These are phyloP conservation scores for Ceratocystis albifundus DNA, from an alignment of 2,329 filamentous ascomycete genomes.

Conservation along the genomic window DNA sequence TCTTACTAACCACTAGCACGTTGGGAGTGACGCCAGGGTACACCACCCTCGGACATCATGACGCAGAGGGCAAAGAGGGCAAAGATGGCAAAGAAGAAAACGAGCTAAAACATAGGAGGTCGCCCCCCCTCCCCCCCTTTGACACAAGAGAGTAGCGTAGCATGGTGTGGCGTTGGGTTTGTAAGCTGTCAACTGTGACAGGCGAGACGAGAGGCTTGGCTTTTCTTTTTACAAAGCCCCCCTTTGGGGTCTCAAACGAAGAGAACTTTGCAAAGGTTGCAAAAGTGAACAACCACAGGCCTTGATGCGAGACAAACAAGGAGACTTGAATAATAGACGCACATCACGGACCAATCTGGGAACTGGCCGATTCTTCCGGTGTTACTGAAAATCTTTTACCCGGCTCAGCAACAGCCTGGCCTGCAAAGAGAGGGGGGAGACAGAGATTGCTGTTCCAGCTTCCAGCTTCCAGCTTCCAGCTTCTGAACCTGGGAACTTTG, in stretches of 20 bases:
- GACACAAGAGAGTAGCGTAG: neutral
- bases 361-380: neutral
- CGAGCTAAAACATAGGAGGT: no score
- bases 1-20: no score
- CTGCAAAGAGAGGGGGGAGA: neutral
- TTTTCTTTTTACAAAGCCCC: neutral
- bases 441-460: no score
- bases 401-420: neutral
- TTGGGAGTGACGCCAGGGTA: no score
- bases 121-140: no score
- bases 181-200: slow-evolving; percentile 4
- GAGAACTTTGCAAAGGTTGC: neutral
- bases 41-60: no score
- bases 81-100: no score
- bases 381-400: neutral
- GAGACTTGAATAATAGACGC: neutral
- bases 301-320: neutral
- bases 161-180: neutral
- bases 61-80: no score
- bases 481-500: no score
- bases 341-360: neutral
- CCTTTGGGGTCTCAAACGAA: neutral
- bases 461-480: no score
- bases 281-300: no score
- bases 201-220: slow-evolving; percentile 8